Evolutionary conservation across 139 green algal genomes (phyloP).

Genomic region (Coelastrella sp.): DNA sequence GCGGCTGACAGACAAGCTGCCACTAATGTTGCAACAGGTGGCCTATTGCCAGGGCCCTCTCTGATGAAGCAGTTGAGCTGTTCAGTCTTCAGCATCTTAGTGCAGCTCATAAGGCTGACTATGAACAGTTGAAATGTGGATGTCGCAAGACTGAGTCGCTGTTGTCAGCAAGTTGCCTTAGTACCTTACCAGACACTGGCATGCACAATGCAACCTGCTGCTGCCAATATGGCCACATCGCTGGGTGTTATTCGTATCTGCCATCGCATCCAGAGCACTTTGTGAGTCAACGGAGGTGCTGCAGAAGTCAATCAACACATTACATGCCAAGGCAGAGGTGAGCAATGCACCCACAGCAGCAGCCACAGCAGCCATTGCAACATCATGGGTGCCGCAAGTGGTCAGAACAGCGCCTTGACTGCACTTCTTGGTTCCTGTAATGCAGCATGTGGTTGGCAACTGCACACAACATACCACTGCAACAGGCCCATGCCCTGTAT

Average conservation of each 20-base stretch:
- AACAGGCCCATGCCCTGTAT: no score
- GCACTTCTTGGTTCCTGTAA: not conserved
- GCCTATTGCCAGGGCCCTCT: no score
- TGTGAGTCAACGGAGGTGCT: constrained; percentile 49
- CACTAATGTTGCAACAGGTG: no score
- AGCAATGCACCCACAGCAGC: not conserved
- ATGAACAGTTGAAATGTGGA: no score
- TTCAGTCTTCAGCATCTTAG: no score
- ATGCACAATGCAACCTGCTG: not conserved
- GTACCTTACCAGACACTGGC: not conserved
- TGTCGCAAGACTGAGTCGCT: no score
- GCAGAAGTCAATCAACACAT: constrained; percentile 44
- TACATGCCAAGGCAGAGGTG: constrained; percentile 67
- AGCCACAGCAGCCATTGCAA: constrained; percentile 1
- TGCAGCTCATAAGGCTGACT: no score
- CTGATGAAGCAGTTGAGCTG: no score
- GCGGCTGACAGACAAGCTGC: not conserved
- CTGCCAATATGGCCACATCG: not conserved
- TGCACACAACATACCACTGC: no score
- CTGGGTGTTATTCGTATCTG: no score
- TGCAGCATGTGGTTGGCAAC: no score
- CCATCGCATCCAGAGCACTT: constrained; percentile 38
- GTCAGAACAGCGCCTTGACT: not conserved
- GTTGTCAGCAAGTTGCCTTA: no score
- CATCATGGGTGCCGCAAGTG: not conserved